Evolutionary conservation across 331 rosid genomes (phyloP).

Genomic region (Malus hybrid): DNA sequence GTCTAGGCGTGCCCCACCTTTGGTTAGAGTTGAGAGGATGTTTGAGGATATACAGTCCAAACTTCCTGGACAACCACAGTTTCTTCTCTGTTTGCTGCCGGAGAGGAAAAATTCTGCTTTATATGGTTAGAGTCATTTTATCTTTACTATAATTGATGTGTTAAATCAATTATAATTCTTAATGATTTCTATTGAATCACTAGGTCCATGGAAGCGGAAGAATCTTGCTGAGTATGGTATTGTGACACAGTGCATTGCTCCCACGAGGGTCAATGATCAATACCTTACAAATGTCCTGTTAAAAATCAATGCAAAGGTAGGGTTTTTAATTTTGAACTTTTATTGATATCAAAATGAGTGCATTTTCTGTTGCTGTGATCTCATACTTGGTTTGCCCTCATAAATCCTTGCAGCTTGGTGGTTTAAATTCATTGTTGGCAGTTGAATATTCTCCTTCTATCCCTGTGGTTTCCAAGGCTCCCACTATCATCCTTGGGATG

Average conservation of each 20-base stretch:
- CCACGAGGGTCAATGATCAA: constrained; percentile 69
- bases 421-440: constrained; percentile 65
- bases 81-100: constrained; percentile 76
- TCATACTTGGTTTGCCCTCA: background rate
- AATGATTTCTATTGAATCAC: background rate
- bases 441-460: constrained; percentile 58
- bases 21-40: constrained; percentile 82
- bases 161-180: background rate
- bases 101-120: constrained; percentile 86
- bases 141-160: background rate
- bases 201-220: constrained; percentile 91
- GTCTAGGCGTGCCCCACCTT: constrained; percentile 61
- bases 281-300: constrained; percentile 76
- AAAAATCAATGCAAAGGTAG: constrained; percentile 90
- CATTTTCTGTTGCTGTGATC: background rate
- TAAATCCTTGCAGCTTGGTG: constrained; percentile 64
- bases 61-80: constrained; percentile 67
- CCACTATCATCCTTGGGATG: constrained; percentile 89
- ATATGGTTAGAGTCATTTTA: constrained; percentile 43
- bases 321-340: background rate
- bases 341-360: background rate
- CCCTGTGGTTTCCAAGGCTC: constrained; percentile 69
- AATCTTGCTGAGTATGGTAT: constrained; percentile 69
- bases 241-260: constrained; percentile 84
- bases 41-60: constrained; percentile 46